phyloP scores from a whole-genome alignment of 257 asterid species.

The Solanum piurae region DNA sequence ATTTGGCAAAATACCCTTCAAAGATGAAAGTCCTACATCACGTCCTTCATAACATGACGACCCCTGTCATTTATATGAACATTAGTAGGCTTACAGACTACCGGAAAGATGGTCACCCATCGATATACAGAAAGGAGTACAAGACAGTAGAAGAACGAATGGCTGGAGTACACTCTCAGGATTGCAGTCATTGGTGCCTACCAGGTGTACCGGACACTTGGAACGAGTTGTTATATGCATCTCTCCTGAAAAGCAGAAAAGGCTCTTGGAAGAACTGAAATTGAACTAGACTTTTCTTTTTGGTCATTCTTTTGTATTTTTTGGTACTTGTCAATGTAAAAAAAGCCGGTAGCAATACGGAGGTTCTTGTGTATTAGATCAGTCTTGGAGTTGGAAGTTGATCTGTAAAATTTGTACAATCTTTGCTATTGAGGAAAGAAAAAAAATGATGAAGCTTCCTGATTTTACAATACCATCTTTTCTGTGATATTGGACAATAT shows the following conservation, averaged over 20 bases:
- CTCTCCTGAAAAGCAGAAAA: slow-evolving; percentile 41
- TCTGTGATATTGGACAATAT: not conserved
- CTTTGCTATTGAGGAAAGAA: not conserved
- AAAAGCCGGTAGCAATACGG: not conserved
- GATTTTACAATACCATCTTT: not conserved
- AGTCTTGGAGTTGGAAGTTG: not conserved
- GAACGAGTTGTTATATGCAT: slow-evolving; percentile 79
- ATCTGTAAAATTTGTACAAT: not conserved
- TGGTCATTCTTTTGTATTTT: not conserved
- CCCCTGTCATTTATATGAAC: slow-evolving; percentile 59
- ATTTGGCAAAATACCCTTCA: slow-evolving; percentile 59
- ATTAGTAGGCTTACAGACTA: slow-evolving; percentile 73
- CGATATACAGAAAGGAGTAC: slow-evolving; percentile 59
- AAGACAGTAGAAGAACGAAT: slow-evolving; percentile 26
- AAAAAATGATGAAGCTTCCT: not conserved
- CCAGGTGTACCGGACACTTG: slow-evolving; percentile 97
- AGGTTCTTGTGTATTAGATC: not conserved
- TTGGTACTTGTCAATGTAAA: not conserved
- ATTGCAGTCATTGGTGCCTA: slow-evolving; percentile 98
- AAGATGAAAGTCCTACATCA: slow-evolving; percentile 66
- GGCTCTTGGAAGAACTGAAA: slow-evolving; percentile 38
- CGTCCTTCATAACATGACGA: slow-evolving; percentile 48
- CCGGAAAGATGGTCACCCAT: slow-evolving; percentile 84
- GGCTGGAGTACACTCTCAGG: slow-evolving; percentile 44
- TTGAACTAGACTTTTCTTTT: not conserved